A percentile compares a stretch with the other conserved stretches of the same genome.
Evolutionary conservation across 768 basidiomycete species (phyloP).

Genomic region (Mycena albidolilacea): DNA sequence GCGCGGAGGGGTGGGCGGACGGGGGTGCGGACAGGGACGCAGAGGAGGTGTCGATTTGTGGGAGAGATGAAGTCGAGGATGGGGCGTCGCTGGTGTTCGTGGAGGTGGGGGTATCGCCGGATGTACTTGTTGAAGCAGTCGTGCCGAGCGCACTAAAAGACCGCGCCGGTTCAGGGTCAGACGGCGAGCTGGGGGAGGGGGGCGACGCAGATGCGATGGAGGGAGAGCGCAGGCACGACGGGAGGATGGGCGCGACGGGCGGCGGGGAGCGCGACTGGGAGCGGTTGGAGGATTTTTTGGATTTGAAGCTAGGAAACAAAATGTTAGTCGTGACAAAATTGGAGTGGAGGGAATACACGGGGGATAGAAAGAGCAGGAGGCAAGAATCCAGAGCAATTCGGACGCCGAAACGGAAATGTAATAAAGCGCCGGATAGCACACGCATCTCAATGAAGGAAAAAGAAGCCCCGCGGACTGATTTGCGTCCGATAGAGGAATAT

Average conservation of each 20-base stretch:
- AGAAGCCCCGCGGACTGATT: too few species aligned
- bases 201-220: slow-evolving; percentile 33
- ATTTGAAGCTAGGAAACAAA: slow-evolving; percentile 28
- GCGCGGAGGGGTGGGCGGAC: background rate
- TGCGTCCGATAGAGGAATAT: too few species aligned
- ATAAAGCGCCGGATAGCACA: too few species aligned
- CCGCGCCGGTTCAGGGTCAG: background rate
- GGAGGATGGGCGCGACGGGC: background rate
- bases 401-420: background rate
- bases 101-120: background rate
- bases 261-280: slow-evolving; percentile 39
- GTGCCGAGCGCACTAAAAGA: background rate
- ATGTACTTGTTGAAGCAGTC: background rate
- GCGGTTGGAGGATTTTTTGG: slow-evolving; percentile 30
- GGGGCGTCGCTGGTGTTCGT: slow-evolving; percentile 9
- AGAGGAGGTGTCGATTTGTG: background rate
- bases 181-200: background rate
- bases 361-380: background rate
- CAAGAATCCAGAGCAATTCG: background rate
- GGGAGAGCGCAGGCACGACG: slow-evolving; percentile 47
- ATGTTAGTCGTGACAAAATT: background rate
- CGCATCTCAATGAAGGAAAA: too few species aligned
- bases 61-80: background rate
- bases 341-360: too few species aligned
- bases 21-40: background rate